A percentile compares a stretch with the other conserved stretches of the same genome.
Conservation (phyloP, 1,284 basidiomycete species). For the Tilletia horrida region DNA sequence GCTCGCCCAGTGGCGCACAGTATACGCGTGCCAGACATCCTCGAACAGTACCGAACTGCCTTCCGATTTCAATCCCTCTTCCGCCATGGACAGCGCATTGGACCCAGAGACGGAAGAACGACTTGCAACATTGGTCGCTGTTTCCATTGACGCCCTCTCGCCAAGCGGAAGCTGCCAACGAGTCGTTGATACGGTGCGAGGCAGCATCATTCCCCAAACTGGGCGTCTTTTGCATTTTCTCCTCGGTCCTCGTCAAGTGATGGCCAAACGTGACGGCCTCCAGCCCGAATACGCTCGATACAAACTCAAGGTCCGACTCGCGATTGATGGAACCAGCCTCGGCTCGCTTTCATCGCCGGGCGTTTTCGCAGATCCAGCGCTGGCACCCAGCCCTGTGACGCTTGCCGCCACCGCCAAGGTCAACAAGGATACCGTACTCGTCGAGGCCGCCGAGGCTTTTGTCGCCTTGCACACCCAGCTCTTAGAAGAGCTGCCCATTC, state of each 20-base stretch:
- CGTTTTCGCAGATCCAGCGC: neutral
- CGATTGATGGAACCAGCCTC: neutral
- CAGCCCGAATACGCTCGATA: constrained; percentile 53
- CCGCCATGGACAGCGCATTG: neutral
- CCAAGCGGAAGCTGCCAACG: constrained; percentile 28
- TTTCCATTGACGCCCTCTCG: neutral
- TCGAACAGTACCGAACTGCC: constrained; percentile 30
- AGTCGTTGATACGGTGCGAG: constrained; percentile 35
- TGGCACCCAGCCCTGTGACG: neutral
- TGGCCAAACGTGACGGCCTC: constrained; percentile 53
- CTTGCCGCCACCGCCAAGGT: neutral
- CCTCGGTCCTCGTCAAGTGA: constrained; percentile 42
- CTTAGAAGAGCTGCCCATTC: constrained; percentile 55
- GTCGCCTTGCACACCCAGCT: constrained; percentile 55
- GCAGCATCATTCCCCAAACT: constrained; percentile 34
- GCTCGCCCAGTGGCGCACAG: constrained; percentile 33
- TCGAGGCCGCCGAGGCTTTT: constrained; percentile 52
- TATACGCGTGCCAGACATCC: constrained; percentile 23
- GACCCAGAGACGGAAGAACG: constrained; percentile 10
- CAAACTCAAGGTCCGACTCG: constrained; percentile 26
- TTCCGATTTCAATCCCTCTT: constrained; percentile 23
- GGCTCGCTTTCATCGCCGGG: neutral
- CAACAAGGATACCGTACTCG: constrained; percentile 7
- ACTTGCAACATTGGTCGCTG: neutral
- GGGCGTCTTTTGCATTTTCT: constrained; percentile 50